phyloP scores from a whole-genome alignment of 306 rosid genomes.

The Corylus heterophylla region DNA sequence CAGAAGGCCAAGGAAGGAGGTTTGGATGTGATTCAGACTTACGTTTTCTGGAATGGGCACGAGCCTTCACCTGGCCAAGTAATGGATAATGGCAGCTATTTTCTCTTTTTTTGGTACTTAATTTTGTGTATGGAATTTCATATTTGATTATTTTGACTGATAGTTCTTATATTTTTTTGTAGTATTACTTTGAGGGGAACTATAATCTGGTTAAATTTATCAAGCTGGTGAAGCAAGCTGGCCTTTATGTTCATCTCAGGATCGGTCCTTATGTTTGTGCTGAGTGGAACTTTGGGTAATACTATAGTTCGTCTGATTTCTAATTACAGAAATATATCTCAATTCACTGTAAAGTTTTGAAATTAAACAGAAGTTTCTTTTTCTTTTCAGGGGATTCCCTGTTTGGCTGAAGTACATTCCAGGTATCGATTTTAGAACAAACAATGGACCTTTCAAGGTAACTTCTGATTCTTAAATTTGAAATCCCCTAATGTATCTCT shows the following conservation, averaged over 20 bases:
- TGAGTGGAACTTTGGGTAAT: slow-evolving; percentile 99
- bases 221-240: slow-evolving; percentile 91
- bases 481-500: slow-evolving; percentile 1
- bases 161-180: slow-evolving; percentile 15
- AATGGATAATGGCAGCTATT: slow-evolving; percentile 36
- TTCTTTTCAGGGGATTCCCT: slow-evolving; percentile 81
- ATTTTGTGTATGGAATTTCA: slow-evolving; percentile 1
- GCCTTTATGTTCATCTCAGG: slow-evolving; percentile 86
- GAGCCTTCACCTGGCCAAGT: slow-evolving; percentile 93
- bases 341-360: background rate
- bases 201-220: slow-evolving; percentile 91
- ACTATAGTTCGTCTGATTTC: slow-evolving; percentile 2
- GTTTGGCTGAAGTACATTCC: slow-evolving; percentile 97
- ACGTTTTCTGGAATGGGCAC: slow-evolving; percentile 99
- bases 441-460: slow-evolving; percentile 94
- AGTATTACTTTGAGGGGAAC: slow-evolving; percentile 92
- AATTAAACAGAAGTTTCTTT: slow-evolving; percentile 8
- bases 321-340: background rate
- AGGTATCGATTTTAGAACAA: slow-evolving; percentile 89
- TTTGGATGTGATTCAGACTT: slow-evolving; percentile 93
- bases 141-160: slow-evolving; percentile 10
- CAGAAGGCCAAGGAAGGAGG: slow-evolving; percentile 99
- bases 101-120: slow-evolving; percentile 17
- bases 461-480: slow-evolving; percentile 12
- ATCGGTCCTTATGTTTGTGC: slow-evolving; percentile 99